phyloP scores from a whole-genome alignment of 164 flowering plant genomes.

The Amborella trichopoda region DNA sequence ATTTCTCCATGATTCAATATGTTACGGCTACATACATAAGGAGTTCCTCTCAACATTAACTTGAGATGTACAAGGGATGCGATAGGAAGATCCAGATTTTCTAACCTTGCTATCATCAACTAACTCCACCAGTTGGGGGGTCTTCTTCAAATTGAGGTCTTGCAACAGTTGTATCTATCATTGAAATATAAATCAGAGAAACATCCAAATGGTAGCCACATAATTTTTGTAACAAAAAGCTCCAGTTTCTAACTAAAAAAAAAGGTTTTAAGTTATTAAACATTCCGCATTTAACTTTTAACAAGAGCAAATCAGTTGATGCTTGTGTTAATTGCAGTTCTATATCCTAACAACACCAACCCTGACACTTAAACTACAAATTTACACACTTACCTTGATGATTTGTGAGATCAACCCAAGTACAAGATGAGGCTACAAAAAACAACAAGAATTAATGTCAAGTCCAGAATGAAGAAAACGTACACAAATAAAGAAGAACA shows the following conservation, averaged over 20 bases:
- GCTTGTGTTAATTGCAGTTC: background rate
- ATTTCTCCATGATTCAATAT: too few species aligned
- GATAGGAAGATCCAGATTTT: background rate
- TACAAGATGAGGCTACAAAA: constrained; percentile 76
- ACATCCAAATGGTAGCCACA: background rate
- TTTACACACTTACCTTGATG: constrained; percentile 76
- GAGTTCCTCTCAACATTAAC: too few species aligned
- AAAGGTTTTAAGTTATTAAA: background rate
- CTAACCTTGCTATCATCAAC: constrained; percentile 64
- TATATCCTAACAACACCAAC: too few species aligned
- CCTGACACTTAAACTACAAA: too few species aligned
- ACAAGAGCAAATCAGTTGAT: background rate
- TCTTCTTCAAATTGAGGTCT: constrained; percentile 81
- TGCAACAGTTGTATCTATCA: constrained; percentile 84
- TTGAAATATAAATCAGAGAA: background rate
- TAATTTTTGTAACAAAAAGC: background rate
- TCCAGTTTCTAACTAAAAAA: background rate
- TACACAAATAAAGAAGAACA: background rate
- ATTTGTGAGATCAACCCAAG: constrained; percentile 91
- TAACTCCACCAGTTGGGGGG: constrained; percentile 83
- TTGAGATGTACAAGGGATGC: too few species aligned
- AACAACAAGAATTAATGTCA: too few species aligned
- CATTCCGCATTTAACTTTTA: background rate
- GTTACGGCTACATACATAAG: too few species aligned
- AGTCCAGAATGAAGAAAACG: too few species aligned